Percentiles rank a stretch among this genome's conserved stretches.
Conservation (phyloP, 495 filamentous ascomycete species). For the Parathielavia hyrcaniae region DNA sequence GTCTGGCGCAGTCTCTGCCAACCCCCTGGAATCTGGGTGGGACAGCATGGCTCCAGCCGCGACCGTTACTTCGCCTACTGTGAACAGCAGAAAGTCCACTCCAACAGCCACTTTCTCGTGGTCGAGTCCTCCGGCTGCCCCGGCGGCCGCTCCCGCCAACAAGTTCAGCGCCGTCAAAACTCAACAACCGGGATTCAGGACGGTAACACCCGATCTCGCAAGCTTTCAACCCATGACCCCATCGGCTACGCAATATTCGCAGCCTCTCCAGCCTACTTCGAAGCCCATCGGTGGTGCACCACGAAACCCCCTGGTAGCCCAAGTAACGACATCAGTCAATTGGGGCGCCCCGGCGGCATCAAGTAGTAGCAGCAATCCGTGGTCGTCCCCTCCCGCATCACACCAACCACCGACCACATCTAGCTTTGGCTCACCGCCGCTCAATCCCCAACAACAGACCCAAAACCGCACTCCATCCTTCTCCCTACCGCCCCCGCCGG, state of each 20-base stretch:
- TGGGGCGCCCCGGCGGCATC: slow-evolving; percentile 31
- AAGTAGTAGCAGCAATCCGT: slow-evolving; percentile 28
- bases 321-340: slow-evolving; percentile 25
- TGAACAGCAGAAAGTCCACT: slow-evolving; percentile 24
- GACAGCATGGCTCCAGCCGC: slow-evolving; percentile 28
- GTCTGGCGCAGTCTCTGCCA: slow-evolving; percentile 17
- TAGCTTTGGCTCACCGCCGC: slow-evolving; percentile 32
- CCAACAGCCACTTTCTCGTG: slow-evolving; percentile 51
- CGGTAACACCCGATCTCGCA: slow-evolving; percentile 51
- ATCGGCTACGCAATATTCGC: slow-evolving; percentile 48
- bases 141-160: slow-evolving; percentile 20
- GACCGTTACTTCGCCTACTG: slow-evolving; percentile 23
- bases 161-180: slow-evolving; percentile 36
- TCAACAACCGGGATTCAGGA: slow-evolving; percentile 43
- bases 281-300: slow-evolving; percentile 1
- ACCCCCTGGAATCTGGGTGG: slow-evolving; percentile 43
- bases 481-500: slow-evolving; percentile 45
- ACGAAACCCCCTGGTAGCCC: slow-evolving; percentile 10
- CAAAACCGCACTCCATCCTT: slow-evolving; percentile 35
- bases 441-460: slow-evolving; percentile 22
- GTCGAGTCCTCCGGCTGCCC: slow-evolving; percentile 42
- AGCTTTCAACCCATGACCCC: slow-evolving; percentile 46
- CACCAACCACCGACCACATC: slow-evolving; percentile 21
- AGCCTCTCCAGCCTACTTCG: slow-evolving; percentile 41
- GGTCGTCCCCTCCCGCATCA: slow-evolving; percentile 31